Percentiles rank a stretch among this genome's conserved stretches.
Conservation (phyloP, 23 red algal species). For the Agarophyton chilense region DNA sequence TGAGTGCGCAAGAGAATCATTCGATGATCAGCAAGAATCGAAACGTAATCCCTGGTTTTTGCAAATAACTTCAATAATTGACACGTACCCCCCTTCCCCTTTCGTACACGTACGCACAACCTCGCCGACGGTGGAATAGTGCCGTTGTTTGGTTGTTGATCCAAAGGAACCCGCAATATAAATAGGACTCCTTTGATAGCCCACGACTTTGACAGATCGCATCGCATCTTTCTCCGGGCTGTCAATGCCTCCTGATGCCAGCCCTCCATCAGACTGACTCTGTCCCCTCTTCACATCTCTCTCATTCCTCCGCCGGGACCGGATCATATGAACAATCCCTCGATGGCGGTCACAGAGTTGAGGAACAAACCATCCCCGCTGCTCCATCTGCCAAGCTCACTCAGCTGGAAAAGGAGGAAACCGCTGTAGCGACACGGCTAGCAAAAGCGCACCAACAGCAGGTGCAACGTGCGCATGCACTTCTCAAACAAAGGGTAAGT, state of each 20-base stretch:
- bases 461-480: not conserved
- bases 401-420: conserved; percentile 1
- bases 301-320: not conserved
- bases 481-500: conserved; percentile 60
- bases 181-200: too few relatives aligned
- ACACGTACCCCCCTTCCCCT: too few relatives aligned
- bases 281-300: not conserved
- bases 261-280: not conserved
- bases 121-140: too few relatives aligned
- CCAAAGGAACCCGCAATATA: too few relatives aligned
- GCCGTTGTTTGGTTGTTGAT: too few relatives aligned
- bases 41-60: not conserved
- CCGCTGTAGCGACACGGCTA: conserved; percentile 18
- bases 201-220: too few relatives aligned
- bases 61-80: not conserved
- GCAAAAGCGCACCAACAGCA: conserved; percentile 1
- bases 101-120: not conserved
- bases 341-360: too few relatives aligned
- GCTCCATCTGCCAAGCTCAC: not conserved
- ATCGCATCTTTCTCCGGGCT: too few relatives aligned
- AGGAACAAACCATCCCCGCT: not conserved
- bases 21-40: not conserved
- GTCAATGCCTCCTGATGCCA: not conserved
- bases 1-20: too few relatives aligned
- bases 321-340: not conserved